These are phyloP conservation scores for Closterium sp. DNA, from an alignment of 139 green algal genomes.

Conservation along the genomic window DNA sequence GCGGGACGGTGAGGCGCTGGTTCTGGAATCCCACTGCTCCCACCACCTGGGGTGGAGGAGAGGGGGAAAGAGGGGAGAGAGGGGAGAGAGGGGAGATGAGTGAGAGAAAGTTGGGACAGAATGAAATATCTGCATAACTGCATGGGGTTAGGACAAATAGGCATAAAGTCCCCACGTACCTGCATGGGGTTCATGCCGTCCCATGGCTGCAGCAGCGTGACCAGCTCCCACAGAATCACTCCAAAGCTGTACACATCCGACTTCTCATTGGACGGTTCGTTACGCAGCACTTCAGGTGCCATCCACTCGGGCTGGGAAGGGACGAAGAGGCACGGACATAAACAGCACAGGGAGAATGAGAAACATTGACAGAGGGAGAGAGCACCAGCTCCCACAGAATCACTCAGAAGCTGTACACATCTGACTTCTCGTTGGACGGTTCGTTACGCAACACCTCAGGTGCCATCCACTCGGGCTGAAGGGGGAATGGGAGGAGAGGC, in stretches of 20 bases:
- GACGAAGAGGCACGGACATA: too few relatives aligned
- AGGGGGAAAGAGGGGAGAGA: too few relatives aligned
- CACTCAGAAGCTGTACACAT: constrained; percentile 82
- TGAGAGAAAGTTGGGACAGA: too few relatives aligned
- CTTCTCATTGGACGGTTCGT: constrained; percentile 78
- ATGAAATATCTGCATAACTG: background rate
- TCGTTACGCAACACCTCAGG: constrained; percentile 63
- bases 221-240: constrained; percentile 91
- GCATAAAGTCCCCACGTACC: too few relatives aligned
- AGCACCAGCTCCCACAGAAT: constrained; percentile 88
- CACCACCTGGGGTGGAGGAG: constrained; percentile 62
- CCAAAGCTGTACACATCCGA: constrained; percentile 81
- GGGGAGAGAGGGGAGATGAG: too few relatives aligned
- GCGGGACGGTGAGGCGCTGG: constrained; percentile 70
- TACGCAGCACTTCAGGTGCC: constrained; percentile 66
- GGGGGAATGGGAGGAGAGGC: too few relatives aligned
- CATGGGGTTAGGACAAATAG: background rate
- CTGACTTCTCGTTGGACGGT: constrained; percentile 77
- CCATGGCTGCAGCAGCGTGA: constrained; percentile 83
- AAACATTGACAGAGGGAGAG: too few relatives aligned
- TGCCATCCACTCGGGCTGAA: constrained; percentile 87
- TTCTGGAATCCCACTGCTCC: constrained; percentile 79
- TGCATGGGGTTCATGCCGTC: constrained; percentile 64
- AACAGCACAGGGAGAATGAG: too few relatives aligned
- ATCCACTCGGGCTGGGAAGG: constrained; percentile 88